Conservation (phyloP, 2,329 filamentous ascomycete species). For the Fusarium sp. region DNA sequence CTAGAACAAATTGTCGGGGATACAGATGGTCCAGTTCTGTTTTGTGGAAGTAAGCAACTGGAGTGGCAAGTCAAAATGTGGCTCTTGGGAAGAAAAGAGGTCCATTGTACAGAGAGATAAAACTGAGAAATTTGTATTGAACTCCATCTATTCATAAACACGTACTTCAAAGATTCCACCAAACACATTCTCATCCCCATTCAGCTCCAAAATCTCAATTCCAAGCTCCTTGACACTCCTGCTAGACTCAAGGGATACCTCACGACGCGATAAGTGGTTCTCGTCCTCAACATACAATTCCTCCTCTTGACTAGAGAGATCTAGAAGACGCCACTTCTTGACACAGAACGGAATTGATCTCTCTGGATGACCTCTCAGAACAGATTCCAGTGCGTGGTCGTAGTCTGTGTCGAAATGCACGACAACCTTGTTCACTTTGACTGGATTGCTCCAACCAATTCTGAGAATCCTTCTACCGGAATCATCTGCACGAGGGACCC, state of each 20-base stretch:
- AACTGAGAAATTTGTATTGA: accelerated
- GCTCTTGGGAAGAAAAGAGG: neutral
- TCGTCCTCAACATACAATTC: neutral
- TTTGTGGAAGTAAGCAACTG: constrained; percentile 10
- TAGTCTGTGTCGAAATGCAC: constrained; percentile 15
- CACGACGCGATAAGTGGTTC: constrained; percentile 2
- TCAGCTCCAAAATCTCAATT: neutral
- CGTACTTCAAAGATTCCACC: constrained; percentile 9
- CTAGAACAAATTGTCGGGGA: accelerated
- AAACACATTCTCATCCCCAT: neutral
- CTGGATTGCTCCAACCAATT: neutral
- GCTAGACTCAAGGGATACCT: neutral
- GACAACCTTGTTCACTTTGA: neutral
- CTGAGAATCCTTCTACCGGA: neutral
- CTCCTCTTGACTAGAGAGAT: neutral
- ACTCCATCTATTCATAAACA: neutral
- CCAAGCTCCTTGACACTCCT: neutral
- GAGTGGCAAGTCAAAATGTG: constrained; percentile 22
- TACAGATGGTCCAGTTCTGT: neutral
- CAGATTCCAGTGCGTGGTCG: constrained; percentile 15
- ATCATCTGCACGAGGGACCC: neutral
- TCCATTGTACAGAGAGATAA: constrained; percentile 9
- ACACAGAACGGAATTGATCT: constrained; percentile 10
- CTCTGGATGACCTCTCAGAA: constrained; percentile 10
- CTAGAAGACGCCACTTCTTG: constrained; percentile 3